Evolutionary conservation across 129 eudicot genomes (phyloP).

Genomic region (Arctium minus): DNA sequence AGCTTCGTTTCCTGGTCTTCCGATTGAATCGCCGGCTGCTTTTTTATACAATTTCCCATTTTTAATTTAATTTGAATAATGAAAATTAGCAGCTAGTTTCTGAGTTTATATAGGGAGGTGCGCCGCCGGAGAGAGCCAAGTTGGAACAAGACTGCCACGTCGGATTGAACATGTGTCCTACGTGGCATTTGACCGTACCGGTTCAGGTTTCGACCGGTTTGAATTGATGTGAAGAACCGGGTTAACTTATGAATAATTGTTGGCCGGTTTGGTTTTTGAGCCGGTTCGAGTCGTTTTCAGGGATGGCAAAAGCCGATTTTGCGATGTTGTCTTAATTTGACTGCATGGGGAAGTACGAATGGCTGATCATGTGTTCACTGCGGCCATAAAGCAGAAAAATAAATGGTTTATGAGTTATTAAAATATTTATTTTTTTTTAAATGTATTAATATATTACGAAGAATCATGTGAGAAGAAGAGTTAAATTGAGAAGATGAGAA

Average conservation of each 20-base stretch:
- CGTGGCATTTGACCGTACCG: constrained; percentile 18
- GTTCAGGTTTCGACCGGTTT: neutral
- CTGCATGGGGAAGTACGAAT: neutral
- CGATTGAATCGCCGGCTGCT: constrained; percentile 24
- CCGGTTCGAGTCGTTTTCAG: constrained; percentile 3
- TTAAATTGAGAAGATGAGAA: too few relatives aligned
- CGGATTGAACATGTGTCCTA: neutral
- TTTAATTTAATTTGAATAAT: neutral
- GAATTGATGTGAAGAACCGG: neutral
- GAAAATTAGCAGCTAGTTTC: constrained; percentile 1
- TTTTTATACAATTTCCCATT: constrained; percentile 52
- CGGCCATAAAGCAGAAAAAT: too few relatives aligned
- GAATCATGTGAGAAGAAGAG: too few relatives aligned
- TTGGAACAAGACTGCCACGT: constrained; percentile 24
- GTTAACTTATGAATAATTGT: too few relatives aligned
- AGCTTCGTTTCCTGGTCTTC: neutral
- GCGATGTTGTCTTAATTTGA: constrained; percentile 10
- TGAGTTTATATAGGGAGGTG: constrained; percentile 13
- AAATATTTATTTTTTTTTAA: too few relatives aligned
- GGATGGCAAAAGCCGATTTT: neutral
- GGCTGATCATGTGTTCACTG: too few relatives aligned
- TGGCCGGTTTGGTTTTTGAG: neutral
- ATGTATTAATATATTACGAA: too few relatives aligned
- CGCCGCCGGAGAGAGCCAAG: constrained; percentile 9
- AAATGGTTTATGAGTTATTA: too few relatives aligned